A percentile compares a stretch with the other conserved stretches of the same genome.
Conservation (phyloP, 202 grass and related monocot genomes). For the Musa balbisiana region DNA sequence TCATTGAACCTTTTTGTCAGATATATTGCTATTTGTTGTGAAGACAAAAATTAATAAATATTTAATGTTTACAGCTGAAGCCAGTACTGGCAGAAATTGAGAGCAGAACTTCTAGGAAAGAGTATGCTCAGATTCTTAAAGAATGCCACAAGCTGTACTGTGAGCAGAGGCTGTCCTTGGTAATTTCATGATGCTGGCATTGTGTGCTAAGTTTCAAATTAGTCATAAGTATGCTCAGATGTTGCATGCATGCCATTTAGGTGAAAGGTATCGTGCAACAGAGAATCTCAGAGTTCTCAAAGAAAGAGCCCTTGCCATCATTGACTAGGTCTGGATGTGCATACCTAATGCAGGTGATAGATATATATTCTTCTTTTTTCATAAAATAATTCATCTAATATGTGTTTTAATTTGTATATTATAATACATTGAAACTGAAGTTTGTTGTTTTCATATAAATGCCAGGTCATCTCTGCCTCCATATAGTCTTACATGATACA, state of each 20-base stretch:
- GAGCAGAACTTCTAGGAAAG: constrained; percentile 82
- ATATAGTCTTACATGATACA: too few species aligned
- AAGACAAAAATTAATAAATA: constrained; percentile 7
- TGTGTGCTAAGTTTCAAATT: constrained; percentile 8
- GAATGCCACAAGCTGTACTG: constrained; percentile 94
- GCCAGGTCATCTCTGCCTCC: too few species aligned
- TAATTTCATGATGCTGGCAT: constrained; percentile 16
- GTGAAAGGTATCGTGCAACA: constrained; percentile 92
- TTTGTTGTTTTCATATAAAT: too few species aligned
- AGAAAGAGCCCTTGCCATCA: constrained; percentile 79
- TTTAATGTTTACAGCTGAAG: constrained; percentile 61
- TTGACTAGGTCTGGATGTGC: constrained; percentile 94
- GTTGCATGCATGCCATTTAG: constrained; percentile 32
- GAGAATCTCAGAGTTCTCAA: constrained; percentile 77
- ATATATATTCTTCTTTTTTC: background rate
- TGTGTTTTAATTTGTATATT: constrained; percentile 8
- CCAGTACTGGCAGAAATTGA: constrained; percentile 84
- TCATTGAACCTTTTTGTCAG: background rate
- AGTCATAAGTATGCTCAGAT: constrained; percentile 21
- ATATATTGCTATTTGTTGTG: background rate
- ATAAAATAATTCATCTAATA: background rate
- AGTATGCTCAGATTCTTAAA: constrained; percentile 76
- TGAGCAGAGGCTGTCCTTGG: constrained; percentile 82
- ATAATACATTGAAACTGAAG: too few species aligned
- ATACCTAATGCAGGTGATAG: constrained; percentile 86